Evolutionary conservation across 495 filamentous ascomycete species (phyloP), one percentile per base, ranked within the genome.

Genomic region (Cercophora scortea): DNA sequence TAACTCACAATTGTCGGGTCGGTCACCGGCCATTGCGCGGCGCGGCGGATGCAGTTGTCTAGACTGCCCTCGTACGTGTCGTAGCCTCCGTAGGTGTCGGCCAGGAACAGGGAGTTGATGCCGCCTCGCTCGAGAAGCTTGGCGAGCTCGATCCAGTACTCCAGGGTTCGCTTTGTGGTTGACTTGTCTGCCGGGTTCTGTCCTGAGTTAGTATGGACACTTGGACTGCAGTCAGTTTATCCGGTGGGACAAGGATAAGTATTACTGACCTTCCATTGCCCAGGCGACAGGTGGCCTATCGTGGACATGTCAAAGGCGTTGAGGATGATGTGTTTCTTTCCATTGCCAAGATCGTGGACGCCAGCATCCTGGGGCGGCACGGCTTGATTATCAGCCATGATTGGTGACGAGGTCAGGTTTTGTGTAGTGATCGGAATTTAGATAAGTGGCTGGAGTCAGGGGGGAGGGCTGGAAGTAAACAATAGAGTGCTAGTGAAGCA

Each of bases 81-180:
- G 42, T 71, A 66, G 0, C 75, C 79, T 8, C 79, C 81, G 50
- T 79, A 81, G 0, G 77, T 80, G 57, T 85, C 82, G 3, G 82
- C 82, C 41, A 84, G 65, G 61, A 84, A 85, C 39, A 85, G 52
- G 10, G 75, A 77, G 47, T 81, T 79, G 63, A 84, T 79, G 18
- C 75, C 76, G 8, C 78, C 82, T 13, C 71, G 66, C 45, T 84
- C 82, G 4, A 83, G 69, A 0, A 83, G 59, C 57, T 82, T 78
- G 32, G 82, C 82, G 1, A 84, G 66, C 11, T 83, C 72, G 17
- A 80, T 71, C 77, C 79, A 85, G 57, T 83, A 82, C 1, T 76
- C 68, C 13, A 83, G 71, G 4, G 57, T 76, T 18, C 76, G 71
- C 53, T 83, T 82, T 6, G 73, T 79, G 5, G 73, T 75, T 0